A percentile compares a stretch with the other conserved stretches of the same genome.
Evolutionary conservation across 169 alveolate species (phyloP).

Genomic region (Cryptosporidium xiaoi): DNA sequence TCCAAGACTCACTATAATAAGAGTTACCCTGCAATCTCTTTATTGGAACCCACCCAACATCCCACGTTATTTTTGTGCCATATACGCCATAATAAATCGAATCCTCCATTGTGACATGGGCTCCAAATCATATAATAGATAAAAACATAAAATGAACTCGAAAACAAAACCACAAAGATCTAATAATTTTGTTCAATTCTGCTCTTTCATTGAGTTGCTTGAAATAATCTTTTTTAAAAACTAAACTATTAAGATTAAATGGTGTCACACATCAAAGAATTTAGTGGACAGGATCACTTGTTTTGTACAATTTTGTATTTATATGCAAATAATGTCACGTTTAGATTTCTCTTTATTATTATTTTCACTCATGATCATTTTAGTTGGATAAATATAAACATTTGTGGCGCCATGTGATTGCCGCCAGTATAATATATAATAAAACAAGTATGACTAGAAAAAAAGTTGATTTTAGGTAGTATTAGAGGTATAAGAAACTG

Average conservation of each 20-base stretch:
- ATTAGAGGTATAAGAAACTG: too few species aligned
- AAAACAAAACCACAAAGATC: background rate
- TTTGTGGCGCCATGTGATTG: background rate
- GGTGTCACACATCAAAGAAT: too few species aligned
- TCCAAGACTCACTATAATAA: conserved; percentile 71
- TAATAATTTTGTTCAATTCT: background rate
- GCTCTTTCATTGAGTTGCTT: background rate
- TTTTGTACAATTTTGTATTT: too few species aligned
- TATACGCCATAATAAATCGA: conserved; percentile 70
- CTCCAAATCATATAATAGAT: background rate
- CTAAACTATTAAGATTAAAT: too few species aligned
- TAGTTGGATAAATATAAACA: too few species aligned
- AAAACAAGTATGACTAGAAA: conserved; percentile 7
- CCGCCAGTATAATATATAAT: background rate
- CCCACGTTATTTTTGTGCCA: conserved; percentile 68
- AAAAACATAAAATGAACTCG: background rate
- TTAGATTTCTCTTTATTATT: too few species aligned
- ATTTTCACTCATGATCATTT: too few species aligned
- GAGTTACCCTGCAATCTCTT: conserved; percentile 37
- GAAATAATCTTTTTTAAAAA: too few species aligned
- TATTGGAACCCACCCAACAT: conserved; percentile 63
- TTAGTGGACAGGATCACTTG: too few species aligned
- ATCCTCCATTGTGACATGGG: conserved; percentile 1
- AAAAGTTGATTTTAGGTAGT: too few species aligned
- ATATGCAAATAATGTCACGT: too few species aligned